Conservation (phyloP, 202 grass and related monocot genomes). For the Saccharum hybrid region DNA sequence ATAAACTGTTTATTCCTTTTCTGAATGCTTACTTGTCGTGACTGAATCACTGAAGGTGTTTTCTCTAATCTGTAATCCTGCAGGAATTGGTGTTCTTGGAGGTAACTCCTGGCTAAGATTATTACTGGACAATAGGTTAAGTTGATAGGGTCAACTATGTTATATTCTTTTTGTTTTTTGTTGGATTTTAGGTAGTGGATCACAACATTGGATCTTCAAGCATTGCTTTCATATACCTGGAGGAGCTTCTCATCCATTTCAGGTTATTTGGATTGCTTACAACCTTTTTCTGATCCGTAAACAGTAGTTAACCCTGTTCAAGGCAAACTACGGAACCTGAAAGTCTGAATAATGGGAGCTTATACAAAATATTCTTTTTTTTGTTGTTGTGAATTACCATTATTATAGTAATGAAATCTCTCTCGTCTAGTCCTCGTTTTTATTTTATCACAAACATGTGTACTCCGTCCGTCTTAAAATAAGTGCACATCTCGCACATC, state of each 20-base stretch:
- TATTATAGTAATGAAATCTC: background rate
- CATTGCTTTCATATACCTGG: conserved; percentile 65
- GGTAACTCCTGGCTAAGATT: conserved; percentile 43
- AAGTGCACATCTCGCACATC: too few relatives aligned
- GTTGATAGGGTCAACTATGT: background rate
- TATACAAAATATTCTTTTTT: background rate
- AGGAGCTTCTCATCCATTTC: conserved; percentile 81
- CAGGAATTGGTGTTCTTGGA: conserved; percentile 94
- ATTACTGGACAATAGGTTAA: background rate
- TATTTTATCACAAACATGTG: background rate
- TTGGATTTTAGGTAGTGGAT: conserved; percentile 58
- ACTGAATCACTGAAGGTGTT: conserved; percentile 44
- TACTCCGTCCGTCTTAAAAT: too few relatives aligned
- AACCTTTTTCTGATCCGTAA: background rate
- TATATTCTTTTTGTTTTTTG: background rate
- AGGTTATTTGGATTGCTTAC: conserved; percentile 52
- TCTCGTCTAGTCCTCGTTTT: background rate
- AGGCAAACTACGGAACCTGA: background rate
- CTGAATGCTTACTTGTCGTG: conserved; percentile 27
- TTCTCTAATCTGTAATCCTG: conserved; percentile 46
- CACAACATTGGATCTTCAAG: conserved; percentile 80
- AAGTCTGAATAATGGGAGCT: background rate
- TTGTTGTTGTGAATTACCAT: background rate
- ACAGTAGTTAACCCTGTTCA: background rate
- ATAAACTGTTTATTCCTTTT: conserved; percentile 5